Base-by-base conservation (phyloP, 2,329 filamentous ascomycete genomes). In the Metarhizium humberi region DNA sequence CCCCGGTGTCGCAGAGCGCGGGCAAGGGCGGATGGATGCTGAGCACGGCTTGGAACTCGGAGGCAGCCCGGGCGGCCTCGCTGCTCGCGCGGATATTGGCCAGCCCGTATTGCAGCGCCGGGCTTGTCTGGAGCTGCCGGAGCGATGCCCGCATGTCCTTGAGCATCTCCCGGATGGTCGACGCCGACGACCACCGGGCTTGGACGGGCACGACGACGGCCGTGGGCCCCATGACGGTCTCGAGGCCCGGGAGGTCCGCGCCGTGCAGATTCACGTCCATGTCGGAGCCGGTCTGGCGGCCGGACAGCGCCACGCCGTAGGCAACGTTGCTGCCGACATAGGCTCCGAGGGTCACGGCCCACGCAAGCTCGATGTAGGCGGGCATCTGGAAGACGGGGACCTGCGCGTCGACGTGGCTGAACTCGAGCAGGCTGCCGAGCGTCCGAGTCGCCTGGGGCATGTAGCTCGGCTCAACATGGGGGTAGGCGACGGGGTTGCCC, bases 271-370 rank as follows among this genome's bases (percentile, higher is more conserved):
- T 25, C 20, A 25, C 20, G 20, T 25, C 3, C 20, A 25, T 25
- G 7, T 50, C 29, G 3, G 46, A 42, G n/a, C 30, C 46, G 11
- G 54, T 42, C 6, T 29, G 18, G 4, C 56, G 53, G 13, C 55
- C 55, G 6, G 57, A 58, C 8, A 56, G 30, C 10, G 53, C 7
- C 11, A 38, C 46, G 2, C 57, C 57, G 25, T 53, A 56, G 4
- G 45, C 52, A 20, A 56, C 36, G 52, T 42, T 56, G 14, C 51
- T 56, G 29, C 46, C 52, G 2, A 52, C 49, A 55, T 58, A 58
- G 30, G 46, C 53, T 29, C 48, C 48, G 20, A 52, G 53, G 8
- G 52, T 53, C n/a, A 58, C 36, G 10, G 55, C 51, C 55, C 54
- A 58, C 6, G 57, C 51, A 2, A 52, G 49, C 52, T 58, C 57